A percentile compares a stretch with the other conserved stretches of the same genome.
Conservation (phyloP, 768 basidiomycete species). For the Rhodotorula toruloides region DNA sequence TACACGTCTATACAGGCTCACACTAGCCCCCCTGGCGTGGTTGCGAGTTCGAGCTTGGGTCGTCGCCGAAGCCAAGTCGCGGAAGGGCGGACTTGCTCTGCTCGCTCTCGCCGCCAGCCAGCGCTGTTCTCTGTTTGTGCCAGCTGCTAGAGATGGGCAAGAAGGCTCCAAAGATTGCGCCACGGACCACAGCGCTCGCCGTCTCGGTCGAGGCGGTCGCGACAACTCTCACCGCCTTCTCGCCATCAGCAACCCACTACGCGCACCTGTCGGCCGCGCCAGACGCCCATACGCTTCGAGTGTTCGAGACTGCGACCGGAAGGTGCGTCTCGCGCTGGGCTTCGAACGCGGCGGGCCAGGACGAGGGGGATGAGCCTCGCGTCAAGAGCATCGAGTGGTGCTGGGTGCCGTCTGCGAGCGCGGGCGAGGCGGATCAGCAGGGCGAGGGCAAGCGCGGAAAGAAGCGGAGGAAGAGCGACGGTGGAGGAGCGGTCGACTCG, state of each 20-base stretch:
- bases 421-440: background rate
- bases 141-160: conserved; percentile 27
- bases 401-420: conserved; percentile 6
- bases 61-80: background rate
- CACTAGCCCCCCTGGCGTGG: background rate
- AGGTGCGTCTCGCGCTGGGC: conserved; percentile 36
- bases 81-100: background rate
- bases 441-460: conserved; percentile 32
- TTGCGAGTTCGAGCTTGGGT: background rate
- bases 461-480: conserved; percentile 38
- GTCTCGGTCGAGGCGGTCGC: conserved; percentile 30
- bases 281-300: conserved; percentile 35
- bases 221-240: conserved; percentile 24
- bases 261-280: conserved; percentile 31
- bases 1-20: no score
- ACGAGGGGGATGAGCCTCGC: conserved; percentile 16
- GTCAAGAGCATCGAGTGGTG: conserved; percentile 32
- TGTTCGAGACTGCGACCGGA: conserved; percentile 25
- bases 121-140: background rate
- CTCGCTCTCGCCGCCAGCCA: background rate
- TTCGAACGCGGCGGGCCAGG: conserved; percentile 16
- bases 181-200: conserved; percentile 33
- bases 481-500: conserved; percentile 25
- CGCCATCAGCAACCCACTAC: conserved; percentile 21
- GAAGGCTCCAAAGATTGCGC: conserved; percentile 16